Evolutionary conservation across 371 early-diverging fungal genomes (phyloP).

Genomic region (Mucor mucedo): DNA sequence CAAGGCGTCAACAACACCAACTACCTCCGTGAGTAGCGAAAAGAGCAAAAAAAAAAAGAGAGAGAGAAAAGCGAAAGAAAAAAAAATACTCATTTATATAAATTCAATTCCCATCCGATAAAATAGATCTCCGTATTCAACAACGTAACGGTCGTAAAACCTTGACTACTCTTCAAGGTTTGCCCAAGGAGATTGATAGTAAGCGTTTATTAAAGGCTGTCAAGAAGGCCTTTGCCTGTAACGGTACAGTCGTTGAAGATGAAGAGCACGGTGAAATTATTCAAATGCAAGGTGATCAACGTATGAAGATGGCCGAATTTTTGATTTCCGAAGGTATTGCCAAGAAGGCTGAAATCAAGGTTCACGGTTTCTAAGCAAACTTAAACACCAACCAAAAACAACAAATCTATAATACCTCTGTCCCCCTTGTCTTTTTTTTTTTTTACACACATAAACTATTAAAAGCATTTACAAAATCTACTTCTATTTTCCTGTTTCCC

Average conservation of each 20-base stretch:
- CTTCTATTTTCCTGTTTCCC: neutral
- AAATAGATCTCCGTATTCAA: slow-evolving; percentile 91
- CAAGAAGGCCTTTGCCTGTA: slow-evolving; percentile 96
- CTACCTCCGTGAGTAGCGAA: slow-evolving; percentile 74
- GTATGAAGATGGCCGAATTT: slow-evolving; percentile 80
- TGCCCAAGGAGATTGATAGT: slow-evolving; percentile 83
- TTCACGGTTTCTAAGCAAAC: slow-evolving; percentile 91
- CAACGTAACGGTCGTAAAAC: slow-evolving; percentile 97
- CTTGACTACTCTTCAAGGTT: slow-evolving; percentile 91
- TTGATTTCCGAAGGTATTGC: slow-evolving; percentile 77
- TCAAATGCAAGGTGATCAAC: slow-evolving; percentile 96
- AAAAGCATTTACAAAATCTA: neutral
- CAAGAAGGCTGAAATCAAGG: slow-evolving; percentile 82
- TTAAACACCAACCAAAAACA: neutral
- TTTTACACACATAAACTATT: neutral
- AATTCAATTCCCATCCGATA: neutral
- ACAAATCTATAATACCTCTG: slow-evolving; percentile 1
- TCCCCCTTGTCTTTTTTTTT: slow-evolving; percentile 12
- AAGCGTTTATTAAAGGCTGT: slow-evolving; percentile 92
- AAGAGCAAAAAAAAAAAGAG: neutral
- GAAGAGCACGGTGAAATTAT: slow-evolving; percentile 90
- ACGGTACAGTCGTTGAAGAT: slow-evolving; percentile 92
- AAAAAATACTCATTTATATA: slow-evolving; percentile 19
- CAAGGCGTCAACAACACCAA: slow-evolving; percentile 50
- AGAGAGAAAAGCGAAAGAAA: neutral